Evolutionary conservation across 495 filamentous ascomycete genomes (phyloP).

Genomic region (Rhypophila decipiens): DNA sequence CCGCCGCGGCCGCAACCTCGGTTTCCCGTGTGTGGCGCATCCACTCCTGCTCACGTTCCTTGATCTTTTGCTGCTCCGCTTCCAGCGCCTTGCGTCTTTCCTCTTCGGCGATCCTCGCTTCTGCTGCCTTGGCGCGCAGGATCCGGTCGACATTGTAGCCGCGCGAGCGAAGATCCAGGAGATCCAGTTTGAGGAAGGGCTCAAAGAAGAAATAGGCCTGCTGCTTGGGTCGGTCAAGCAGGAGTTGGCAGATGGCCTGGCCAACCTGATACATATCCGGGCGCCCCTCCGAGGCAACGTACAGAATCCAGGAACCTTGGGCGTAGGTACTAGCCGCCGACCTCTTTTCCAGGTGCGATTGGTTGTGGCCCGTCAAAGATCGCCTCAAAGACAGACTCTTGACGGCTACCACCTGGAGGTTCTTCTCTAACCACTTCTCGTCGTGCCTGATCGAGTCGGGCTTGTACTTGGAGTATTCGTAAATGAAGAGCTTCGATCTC

Average conservation of each 20-base stretch:
- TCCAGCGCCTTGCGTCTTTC: constrained; percentile 70
- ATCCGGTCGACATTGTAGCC: constrained; percentile 96
- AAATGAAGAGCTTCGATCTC: constrained; percentile 77
- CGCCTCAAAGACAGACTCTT: constrained; percentile 65
- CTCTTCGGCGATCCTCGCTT: constrained; percentile 78
- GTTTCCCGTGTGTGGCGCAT: constrained; percentile 33
- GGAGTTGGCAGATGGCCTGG: constrained; percentile 66
- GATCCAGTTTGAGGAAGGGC: constrained; percentile 69
- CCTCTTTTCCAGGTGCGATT: constrained; percentile 61
- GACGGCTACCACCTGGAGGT: constrained; percentile 71
- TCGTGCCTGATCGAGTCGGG: constrained; percentile 75
- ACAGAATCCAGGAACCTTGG: constrained; percentile 30
- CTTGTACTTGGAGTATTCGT: constrained; percentile 53
- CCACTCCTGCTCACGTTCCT: constrained; percentile 53
- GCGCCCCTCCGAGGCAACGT: constrained; percentile 47
- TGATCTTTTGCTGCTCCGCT: constrained; percentile 61
- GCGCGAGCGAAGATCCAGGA: constrained; percentile 68
- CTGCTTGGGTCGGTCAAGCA: constrained; percentile 77
- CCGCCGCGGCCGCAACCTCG: constrained; percentile 21
- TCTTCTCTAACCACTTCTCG: constrained; percentile 81
- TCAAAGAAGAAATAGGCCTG: constrained; percentile 82
- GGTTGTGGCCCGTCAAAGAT: constrained; percentile 59
- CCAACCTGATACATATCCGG: constrained; percentile 87
- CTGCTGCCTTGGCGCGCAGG: constrained; percentile 72
- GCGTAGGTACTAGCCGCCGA: constrained; percentile 50